Base-by-base conservation (phyloP, 805 yeast genomes). In the Maudiozyma turicensis region DNA sequence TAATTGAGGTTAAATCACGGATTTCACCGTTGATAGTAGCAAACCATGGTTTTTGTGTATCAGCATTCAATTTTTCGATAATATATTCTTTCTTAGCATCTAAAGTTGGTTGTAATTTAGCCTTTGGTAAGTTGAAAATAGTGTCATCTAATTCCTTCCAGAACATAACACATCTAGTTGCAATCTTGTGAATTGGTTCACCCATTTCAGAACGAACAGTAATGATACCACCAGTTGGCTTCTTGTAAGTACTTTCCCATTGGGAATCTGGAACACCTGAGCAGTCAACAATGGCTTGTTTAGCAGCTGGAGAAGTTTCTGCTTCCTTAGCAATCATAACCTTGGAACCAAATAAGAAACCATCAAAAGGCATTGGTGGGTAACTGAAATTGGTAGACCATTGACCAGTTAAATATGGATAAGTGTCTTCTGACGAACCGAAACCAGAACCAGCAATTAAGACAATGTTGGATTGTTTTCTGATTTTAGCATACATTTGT, bases 311-410 rank as follows among this genome's bases (percentile, higher is more conserved):
- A 44, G 97, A 86, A 48, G 99, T 91, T 68, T 80, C 81, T 46
- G 96, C 91, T 75, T 93, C 99, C 75, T 86, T 86, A 51, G 99
- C 96, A 58, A 87, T 84, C 98, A 93, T 93, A 48, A 88, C 95
- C 72, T 98, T 82, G 43, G 97, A 88, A 62, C 99, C 99, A 59
- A 88, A 84, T 66, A 93, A 72, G 64, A 90, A 81, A 76, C 98
- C 99, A 69, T 93, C 99, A 60, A 87, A 93, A 52, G 99, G 99
- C 99, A 93, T 93, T 60, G 95, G 90, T 60, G 99, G 98, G 71
- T 86, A 89, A 68, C 85, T 81, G 74, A 78, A 90, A 58, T 76
- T 64, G 48, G 74, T 72, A n/a, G 98, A 82, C 99, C 99, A 93
- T 55, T 84, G 75, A 78, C 99, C 99, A 56, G 97, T 88, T 67